Evolutionary conservation across 2,329 filamentous ascomycete species (phyloP).

Genomic region (Pyricularia sp.): DNA sequence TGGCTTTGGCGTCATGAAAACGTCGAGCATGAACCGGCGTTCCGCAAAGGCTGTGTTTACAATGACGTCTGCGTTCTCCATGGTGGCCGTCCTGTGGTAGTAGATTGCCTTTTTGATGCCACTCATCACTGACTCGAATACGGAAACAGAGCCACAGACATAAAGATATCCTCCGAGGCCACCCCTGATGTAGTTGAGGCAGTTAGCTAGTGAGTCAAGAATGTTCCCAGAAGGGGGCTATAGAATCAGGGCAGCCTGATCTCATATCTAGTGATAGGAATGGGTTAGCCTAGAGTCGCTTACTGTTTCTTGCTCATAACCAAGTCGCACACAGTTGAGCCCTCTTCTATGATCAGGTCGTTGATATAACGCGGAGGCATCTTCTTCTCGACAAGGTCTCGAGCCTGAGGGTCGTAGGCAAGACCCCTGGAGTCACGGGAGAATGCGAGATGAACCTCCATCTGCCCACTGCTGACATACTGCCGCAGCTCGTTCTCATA

Average conservation of each 20-base stretch:
- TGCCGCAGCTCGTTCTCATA: constrained; percentile 39
- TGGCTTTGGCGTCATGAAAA: constrained; percentile 46
- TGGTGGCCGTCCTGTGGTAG: constrained; percentile 39
- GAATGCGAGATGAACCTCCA: constrained; percentile 44
- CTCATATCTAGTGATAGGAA: too few relatives aligned
- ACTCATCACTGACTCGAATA: constrained; percentile 44
- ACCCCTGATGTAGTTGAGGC: constrained; percentile 16
- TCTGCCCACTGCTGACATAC: constrained; percentile 33
- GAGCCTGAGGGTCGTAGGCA: constrained; percentile 27
- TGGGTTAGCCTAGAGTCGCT: neutral
- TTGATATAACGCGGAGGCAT: constrained; percentile 44
- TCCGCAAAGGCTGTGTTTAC: constrained; percentile 44
- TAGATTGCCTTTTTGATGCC: constrained; percentile 47
- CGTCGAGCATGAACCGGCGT: constrained; percentile 45
- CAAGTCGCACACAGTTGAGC: constrained; percentile 38
- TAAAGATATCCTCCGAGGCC: constrained; percentile 38
- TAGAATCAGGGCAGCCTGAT: neutral
- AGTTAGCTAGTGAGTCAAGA: neutral
- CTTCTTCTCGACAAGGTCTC: constrained; percentile 37
- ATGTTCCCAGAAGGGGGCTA: neutral
- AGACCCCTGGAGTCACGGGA: constrained; percentile 39
- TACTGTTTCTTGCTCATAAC: constrained; percentile 45
- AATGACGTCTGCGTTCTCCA: constrained; percentile 39
- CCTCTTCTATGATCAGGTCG: constrained; percentile 39
- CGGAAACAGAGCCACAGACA: constrained; percentile 37